phyloP scores from a whole-genome alignment of 495 filamentous ascomycete genomes.

The Chaetomidium leptoderma region DNA sequence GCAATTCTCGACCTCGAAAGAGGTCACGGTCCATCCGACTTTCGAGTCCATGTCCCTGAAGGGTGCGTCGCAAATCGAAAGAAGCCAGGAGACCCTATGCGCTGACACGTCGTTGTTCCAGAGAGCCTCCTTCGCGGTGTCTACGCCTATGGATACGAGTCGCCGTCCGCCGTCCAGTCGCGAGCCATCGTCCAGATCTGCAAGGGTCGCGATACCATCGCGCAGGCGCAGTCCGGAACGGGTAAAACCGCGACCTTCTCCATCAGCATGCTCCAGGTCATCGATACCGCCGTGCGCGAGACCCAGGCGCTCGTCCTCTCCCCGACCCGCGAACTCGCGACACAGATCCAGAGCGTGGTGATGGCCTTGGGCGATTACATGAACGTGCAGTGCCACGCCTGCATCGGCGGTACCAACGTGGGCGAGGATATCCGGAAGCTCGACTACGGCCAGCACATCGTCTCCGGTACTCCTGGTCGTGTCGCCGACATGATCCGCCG shows the following conservation, averaged over 20 bases:
- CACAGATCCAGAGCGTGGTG: constrained; percentile 98
- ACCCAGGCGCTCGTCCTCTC: constrained; percentile 95
- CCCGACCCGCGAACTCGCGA: constrained; percentile 94
- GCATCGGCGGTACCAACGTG: constrained; percentile 97
- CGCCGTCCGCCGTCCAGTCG: constrained; percentile 93
- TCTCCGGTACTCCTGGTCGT: constrained; percentile 94
- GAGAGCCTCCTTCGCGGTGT: constrained; percentile 95
- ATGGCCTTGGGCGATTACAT: constrained; percentile 99
- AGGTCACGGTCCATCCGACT: constrained; percentile 76
- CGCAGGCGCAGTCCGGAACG: constrained; percentile 98
- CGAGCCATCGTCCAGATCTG: constrained; percentile 98
- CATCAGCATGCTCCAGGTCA: constrained; percentile 95
- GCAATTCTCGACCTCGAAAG: constrained; percentile 96
- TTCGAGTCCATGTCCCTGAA: constrained; percentile 66
- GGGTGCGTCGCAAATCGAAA: constrained; percentile 32
- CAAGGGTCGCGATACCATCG: constrained; percentile 97
- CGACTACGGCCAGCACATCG: constrained; percentile 91
- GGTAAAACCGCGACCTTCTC: constrained; percentile 99
- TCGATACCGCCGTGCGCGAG: constrained; percentile 87
- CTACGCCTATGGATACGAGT: constrained; percentile 98
- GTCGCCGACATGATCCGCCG: constrained; percentile 99
- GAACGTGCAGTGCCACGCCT: constrained; percentile 98
- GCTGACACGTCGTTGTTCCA: constrained; percentile 15
- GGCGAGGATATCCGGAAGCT: constrained; percentile 97
- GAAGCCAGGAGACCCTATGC: neutral